These are phyloP conservation scores for Suhomyces xylopsoci DNA, from an alignment of 805 yeast species.

Conservation along the genomic window DNA sequence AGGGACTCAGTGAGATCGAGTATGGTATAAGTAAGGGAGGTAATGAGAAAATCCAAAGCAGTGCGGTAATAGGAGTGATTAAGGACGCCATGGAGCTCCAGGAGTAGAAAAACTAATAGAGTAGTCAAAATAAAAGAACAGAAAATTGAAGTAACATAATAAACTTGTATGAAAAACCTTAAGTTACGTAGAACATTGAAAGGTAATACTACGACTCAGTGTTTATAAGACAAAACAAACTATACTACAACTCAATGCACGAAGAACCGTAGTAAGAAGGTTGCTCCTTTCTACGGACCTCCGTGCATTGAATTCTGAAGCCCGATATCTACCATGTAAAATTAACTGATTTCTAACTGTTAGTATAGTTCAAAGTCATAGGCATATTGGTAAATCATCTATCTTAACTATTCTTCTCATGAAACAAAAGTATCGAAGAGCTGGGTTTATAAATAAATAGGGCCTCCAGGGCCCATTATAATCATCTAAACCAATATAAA, in stretches of 20 bases:
- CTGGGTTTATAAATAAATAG: slow-evolving; percentile 22
- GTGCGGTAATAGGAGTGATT: slow-evolving; percentile 86
- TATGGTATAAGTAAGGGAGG: slow-evolving; percentile 92
- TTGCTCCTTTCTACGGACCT: background rate
- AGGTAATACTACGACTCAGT: background rate
- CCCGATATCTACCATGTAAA: no score
- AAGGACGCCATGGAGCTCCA: slow-evolving; percentile 56
- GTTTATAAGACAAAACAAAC: no score
- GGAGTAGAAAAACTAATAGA: background rate
- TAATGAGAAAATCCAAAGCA: slow-evolving; percentile 81
- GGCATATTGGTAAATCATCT: slow-evolving; percentile 12
- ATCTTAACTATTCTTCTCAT: slow-evolving; percentile 21
- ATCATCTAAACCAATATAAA: slow-evolving; percentile 12
- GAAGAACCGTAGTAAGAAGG: background rate
- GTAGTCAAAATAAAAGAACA: background rate
- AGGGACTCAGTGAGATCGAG: slow-evolving; percentile 82
- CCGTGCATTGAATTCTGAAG: no score
- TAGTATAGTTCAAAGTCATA: slow-evolving; percentile 2
- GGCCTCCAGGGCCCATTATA: slow-evolving; percentile 23
- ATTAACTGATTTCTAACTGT: no score
- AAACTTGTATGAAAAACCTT: background rate
- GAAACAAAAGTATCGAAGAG: slow-evolving; percentile 25
- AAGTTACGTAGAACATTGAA: no score
- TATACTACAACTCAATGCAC: no score
- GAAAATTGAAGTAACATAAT: background rate